phyloP scores from a whole-genome alignment of 345 rosid species.

The Gossypium mustelinum region DNA sequence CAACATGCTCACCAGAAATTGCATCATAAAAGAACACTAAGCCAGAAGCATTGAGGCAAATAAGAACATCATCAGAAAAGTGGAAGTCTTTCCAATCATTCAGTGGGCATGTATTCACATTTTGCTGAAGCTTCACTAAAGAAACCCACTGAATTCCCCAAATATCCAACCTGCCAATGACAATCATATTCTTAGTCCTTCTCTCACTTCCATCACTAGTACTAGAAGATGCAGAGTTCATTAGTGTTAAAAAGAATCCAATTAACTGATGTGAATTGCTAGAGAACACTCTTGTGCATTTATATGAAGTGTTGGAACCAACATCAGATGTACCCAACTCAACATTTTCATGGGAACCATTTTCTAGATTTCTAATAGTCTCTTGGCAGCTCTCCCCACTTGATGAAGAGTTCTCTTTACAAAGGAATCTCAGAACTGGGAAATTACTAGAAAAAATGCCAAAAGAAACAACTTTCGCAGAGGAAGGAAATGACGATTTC shows the following conservation, averaged over 20 bases:
- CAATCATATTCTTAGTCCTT: slow-evolving; percentile 39
- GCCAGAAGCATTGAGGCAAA: slow-evolving; percentile 78
- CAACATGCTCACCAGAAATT: slow-evolving; percentile 61
- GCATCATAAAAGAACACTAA: slow-evolving; percentile 54
- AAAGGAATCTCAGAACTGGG: slow-evolving; percentile 37
- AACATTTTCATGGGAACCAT: slow-evolving; percentile 27
- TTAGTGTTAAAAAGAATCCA: slow-evolving; percentile 65
- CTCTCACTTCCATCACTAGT: slow-evolving; percentile 32
- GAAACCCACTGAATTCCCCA: slow-evolving; percentile 86
- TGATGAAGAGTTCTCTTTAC: slow-evolving; percentile 25
- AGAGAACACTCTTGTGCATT: slow-evolving; percentile 73
- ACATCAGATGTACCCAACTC: slow-evolving; percentile 31
- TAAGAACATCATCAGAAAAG: slow-evolving; percentile 74
- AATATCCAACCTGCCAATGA: slow-evolving; percentile 56
- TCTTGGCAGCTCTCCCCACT: slow-evolving; percentile 26
- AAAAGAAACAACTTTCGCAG: slow-evolving; percentile 84
- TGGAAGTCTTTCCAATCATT: slow-evolving; percentile 77
- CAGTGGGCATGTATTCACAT: slow-evolving; percentile 29
- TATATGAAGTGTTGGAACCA: slow-evolving; percentile 34
- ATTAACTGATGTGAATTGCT: slow-evolving; percentile 63
- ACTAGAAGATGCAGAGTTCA: slow-evolving; percentile 31
- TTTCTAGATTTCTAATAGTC: slow-evolving; percentile 27
- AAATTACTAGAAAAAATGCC: slow-evolving; percentile 47
- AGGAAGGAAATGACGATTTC: slow-evolving; percentile 58
- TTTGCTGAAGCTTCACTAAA: slow-evolving; percentile 52